Percentiles rank a stretch among this genome's conserved stretches.
phyloP scores from a whole-genome alignment of 2,329 filamentous ascomycete genomes.

The Beauveria australis region DNA sequence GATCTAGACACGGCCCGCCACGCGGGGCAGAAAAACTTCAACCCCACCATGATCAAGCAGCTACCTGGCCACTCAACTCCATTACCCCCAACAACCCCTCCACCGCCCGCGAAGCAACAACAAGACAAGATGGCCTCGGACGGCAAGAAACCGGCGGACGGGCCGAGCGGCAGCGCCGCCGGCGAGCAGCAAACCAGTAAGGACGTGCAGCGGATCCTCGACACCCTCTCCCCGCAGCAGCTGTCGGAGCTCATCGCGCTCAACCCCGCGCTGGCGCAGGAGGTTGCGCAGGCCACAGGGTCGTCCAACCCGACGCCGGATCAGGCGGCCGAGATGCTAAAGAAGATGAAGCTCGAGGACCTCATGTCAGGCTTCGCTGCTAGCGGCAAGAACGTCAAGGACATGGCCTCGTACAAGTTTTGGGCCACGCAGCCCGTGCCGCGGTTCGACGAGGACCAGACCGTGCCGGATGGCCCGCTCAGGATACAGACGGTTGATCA shows the following conservation, averaged over 20 bases:
- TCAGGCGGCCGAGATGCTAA: slow-evolving; percentile 44
- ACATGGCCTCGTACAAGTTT: slow-evolving; percentile 97
- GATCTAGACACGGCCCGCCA: background rate
- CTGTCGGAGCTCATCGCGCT: slow-evolving; percentile 60
- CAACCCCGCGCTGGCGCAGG: slow-evolving; percentile 63
- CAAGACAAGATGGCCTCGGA: slow-evolving; percentile 22
- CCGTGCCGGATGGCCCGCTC: slow-evolving; percentile 71
- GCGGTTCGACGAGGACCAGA: slow-evolving; percentile 58
- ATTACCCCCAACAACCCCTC: background rate
- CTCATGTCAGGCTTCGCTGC: slow-evolving; percentile 69
- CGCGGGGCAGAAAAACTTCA: background rate
- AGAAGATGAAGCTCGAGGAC: slow-evolving; percentile 59
- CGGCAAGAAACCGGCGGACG: slow-evolving; percentile 27
- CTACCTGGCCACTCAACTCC: background rate
- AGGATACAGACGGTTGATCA: slow-evolving; percentile 69
- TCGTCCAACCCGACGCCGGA: slow-evolving; percentile 29
- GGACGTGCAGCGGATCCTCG: slow-evolving; percentile 42
- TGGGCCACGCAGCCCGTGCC: slow-evolving; percentile 97
- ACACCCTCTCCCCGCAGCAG: slow-evolving; percentile 47
- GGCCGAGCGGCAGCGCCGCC: slow-evolving; percentile 23
- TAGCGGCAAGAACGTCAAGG: slow-evolving; percentile 82
- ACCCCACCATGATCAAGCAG: slow-evolving; percentile 11
- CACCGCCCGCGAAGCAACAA: background rate
- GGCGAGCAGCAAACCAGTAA: slow-evolving; percentile 24
- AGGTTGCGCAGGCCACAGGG: slow-evolving; percentile 33